Evolutionary conservation across 2,329 filamentous ascomycete genomes (phyloP).

Genomic region (Arthrobotrys megalospora): DNA sequence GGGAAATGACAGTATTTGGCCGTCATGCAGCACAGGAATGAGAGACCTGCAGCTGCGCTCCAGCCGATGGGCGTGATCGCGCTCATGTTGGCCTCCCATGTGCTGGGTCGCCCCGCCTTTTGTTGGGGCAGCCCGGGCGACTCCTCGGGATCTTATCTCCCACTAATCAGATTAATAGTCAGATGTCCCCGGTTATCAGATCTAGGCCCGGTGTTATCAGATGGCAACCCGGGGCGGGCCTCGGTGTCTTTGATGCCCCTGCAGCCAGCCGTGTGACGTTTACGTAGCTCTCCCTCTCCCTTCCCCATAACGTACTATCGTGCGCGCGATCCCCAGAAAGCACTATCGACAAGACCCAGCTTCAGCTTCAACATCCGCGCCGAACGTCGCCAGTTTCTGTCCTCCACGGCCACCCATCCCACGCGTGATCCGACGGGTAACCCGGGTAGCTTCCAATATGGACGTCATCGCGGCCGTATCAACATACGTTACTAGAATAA

Average conservation of each 20-base stretch:
- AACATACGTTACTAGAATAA: constrained; percentile 96
- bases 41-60: constrained; percentile 39
- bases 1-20: constrained; percentile 53
- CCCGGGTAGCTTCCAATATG: constrained; percentile 73
- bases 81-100: constrained; percentile 17
- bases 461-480: constrained; percentile 93
- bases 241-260: neutral
- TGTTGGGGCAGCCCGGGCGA: constrained; percentile 32
- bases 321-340: neutral
- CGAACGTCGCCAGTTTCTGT: constrained; percentile 11
- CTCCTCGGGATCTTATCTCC: neutral
- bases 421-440: neutral
- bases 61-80: neutral
- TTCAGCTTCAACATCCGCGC: neutral
- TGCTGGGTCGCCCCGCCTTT: constrained; percentile 7
- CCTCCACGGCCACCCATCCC: neutral
- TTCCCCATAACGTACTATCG: neutral
- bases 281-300: constrained; percentile 11
- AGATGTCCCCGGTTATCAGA: neutral
- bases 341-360: neutral
- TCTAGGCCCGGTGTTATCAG: neutral
- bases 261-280: constrained; percentile 22
- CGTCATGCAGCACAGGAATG: constrained; percentile 56
- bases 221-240: constrained; percentile 7
- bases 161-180: constrained; percentile 1